A percentile compares a stretch with the other conserved stretches of the same genome.
Conservation (phyloP, 129 eudicot genomes). For the Pittosporum tobira region DNA sequence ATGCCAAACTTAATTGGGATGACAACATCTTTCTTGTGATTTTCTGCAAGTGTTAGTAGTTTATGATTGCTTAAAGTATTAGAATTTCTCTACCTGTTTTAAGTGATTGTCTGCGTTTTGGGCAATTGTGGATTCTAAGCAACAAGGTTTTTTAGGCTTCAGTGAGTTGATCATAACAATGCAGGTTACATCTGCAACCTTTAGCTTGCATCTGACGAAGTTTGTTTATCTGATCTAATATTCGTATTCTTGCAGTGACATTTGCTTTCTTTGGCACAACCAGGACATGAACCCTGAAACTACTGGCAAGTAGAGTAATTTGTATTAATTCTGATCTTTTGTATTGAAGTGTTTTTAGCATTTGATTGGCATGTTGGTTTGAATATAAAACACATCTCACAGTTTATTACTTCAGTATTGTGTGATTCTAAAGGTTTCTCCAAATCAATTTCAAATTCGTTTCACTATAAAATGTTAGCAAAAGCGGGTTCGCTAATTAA, state of each 20-base stretch:
- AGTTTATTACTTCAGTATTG: not conserved
- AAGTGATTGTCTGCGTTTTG: conserved; percentile 19
- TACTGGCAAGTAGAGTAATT: conserved; percentile 29
- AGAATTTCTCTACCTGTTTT: not conserved
- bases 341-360: not conserved
- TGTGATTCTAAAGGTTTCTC: not conserved
- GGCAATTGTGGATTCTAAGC: conserved; percentile 83
- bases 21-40: too few relatives aligned
- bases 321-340: conserved; percentile 1
- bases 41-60: not conserved
- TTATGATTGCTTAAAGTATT: not conserved
- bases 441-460: not conserved
- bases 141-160: conserved; percentile 81
- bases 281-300: conserved; percentile 54
- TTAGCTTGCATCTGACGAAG: not conserved
- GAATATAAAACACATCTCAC: not conserved
- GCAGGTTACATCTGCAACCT: conserved; percentile 41
- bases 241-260: conserved; percentile 12
- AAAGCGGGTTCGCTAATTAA: not conserved
- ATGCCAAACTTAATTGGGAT: too few relatives aligned
- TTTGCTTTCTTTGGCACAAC: conserved; percentile 85
- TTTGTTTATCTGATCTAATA: not conserved
- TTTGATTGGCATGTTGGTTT: not conserved
- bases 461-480: not conserved
- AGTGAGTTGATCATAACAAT: conserved; percentile 75